Evolutionary conservation across 306 rosid genomes (phyloP).

Genomic region (Trifolium dubium): DNA sequence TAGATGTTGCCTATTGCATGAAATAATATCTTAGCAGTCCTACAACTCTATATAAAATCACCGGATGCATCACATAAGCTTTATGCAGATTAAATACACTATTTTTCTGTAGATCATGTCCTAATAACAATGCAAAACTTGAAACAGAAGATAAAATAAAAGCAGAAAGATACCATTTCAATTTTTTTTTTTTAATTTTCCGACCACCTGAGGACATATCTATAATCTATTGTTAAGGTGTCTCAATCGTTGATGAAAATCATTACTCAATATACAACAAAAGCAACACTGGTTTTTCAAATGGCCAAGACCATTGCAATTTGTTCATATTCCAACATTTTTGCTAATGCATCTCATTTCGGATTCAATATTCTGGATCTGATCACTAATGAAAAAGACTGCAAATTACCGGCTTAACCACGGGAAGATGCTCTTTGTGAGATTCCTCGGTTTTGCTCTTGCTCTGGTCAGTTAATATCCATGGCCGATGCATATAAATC

Average conservation of each 20-base stretch:
- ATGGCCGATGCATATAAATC: constrained; percentile 50
- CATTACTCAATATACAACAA: constrained; percentile 17
- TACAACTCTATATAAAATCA: constrained; percentile 13
- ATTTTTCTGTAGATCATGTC: constrained; percentile 9
- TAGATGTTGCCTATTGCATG: constrained; percentile 23
- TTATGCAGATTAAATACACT: constrained; percentile 10
- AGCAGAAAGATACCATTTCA: constrained; percentile 8
- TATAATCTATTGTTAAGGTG: constrained; percentile 14
- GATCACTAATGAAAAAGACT: constrained; percentile 6
- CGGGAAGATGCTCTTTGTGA: constrained; percentile 46
- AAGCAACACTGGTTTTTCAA: constrained; percentile 11
- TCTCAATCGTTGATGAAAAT: constrained; percentile 10
- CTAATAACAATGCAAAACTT: constrained; percentile 19
- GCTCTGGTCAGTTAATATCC: constrained; percentile 61
- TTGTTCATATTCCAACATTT: constrained; percentile 7
- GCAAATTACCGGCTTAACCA: constrained; percentile 50
- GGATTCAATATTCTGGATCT: constrained; percentile 10
- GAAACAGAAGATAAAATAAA: neutral
- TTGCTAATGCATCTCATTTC: constrained; percentile 39
- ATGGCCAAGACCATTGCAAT: constrained; percentile 25
- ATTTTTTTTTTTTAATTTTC: constrained; percentile 12
- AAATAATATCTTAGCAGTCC: constrained; percentile 14
- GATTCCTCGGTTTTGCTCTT: constrained; percentile 47
- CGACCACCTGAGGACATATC: constrained; percentile 21
- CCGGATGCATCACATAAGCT: neutral